Evolutionary conservation across 495 filamentous ascomycete species (phyloP), one percentile per base, ranked within the genome.

Genomic region (Penicillium desertorum): DNA sequence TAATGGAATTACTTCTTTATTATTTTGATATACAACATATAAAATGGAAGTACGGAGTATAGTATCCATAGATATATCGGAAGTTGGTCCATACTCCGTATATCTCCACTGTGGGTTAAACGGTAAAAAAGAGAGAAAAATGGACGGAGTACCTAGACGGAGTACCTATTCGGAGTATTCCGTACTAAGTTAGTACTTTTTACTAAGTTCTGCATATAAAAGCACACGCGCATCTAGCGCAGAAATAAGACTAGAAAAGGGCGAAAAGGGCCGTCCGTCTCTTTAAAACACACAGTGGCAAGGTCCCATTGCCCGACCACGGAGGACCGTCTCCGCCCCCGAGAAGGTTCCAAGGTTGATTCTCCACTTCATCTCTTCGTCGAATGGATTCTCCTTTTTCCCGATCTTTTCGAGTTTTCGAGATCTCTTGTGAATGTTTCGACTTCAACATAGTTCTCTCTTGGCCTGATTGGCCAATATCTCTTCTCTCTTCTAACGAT

Each of bases 281-380:
- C 9, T 25, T 25, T 25, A 25, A 30, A 11, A 20, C 11, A 11
- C 39, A 53, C 17, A 43, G 39, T 53, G 39, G 51, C 32, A 57
- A 51, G n/a, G 9, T 34, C 10, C 30, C 16, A 10, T 20, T 51
- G 14, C 17, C 17, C 16, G 25, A 23, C 23, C 27, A 42, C 51
- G 36, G 36, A 39, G 36, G 19, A 44, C 55, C 46, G 46, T 58
- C 30, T 58, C 56, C 56, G 48, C 56, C 56, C 48, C 42, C 27
- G 6, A 25, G 52, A 52, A 55, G 55, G 39, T 32, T 32, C 10
- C 27, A 9, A 9, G 27, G 27, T 34, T 12, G 11, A 34, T 34
- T 51, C 54, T 61, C 52, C 58, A 61, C 54, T 46, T 25, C 49
- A 14, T 36, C 20, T 41, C 20, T 41, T 41, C 14, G 8, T 5